These are phyloP conservation scores for Mitragyna speciosa DNA, from an alignment of 257 asterid species.

Conservation along the genomic window DNA sequence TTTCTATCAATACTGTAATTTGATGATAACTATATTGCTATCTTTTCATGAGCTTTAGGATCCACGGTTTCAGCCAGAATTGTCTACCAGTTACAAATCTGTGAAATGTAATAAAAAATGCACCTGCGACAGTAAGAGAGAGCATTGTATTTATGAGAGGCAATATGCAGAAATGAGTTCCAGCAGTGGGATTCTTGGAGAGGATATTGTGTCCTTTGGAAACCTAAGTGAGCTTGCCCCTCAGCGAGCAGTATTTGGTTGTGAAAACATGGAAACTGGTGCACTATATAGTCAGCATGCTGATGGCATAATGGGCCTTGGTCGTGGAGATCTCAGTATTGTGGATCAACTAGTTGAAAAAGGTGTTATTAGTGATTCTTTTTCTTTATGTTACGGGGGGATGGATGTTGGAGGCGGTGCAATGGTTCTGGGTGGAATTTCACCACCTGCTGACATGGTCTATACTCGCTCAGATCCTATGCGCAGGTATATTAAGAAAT, in stretches of 20 bases:
- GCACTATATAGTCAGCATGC: slow-evolving; percentile 97
- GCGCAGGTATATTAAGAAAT: slow-evolving; percentile 77
- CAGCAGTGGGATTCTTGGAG: slow-evolving; percentile 93
- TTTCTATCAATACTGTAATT: not conserved
- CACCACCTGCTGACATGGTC: slow-evolving; percentile 78
- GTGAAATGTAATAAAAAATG: slow-evolving; percentile 88
- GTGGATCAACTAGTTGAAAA: slow-evolving; percentile 96
- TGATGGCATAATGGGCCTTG: slow-evolving; percentile 98
- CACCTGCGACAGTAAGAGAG: slow-evolving; percentile 67
- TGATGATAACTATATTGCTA: not conserved
- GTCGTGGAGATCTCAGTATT: slow-evolving; percentile 97
- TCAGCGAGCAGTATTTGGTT: slow-evolving; percentile 91
- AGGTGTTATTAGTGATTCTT: slow-evolving; percentile 81
- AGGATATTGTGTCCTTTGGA: slow-evolving; percentile 91
- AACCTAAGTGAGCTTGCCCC: slow-evolving; percentile 81
- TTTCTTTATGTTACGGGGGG: slow-evolving; percentile 96
- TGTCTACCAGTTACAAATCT: slow-evolving; percentile 71
- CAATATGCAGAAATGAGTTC: slow-evolving; percentile 99
- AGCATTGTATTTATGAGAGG: slow-evolving; percentile 77
- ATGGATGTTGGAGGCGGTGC: slow-evolving; percentile 99
- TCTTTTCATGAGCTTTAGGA: slow-evolving; percentile 44
- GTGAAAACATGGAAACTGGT: slow-evolving; percentile 96
- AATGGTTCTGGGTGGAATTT: slow-evolving; percentile 94
- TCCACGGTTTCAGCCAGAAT: slow-evolving; percentile 85
- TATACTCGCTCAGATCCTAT: slow-evolving; percentile 75